These are phyloP conservation scores for Musa beccarii DNA, from an alignment of 176 grass and related monocot genomes.

Conservation along the genomic window DNA sequence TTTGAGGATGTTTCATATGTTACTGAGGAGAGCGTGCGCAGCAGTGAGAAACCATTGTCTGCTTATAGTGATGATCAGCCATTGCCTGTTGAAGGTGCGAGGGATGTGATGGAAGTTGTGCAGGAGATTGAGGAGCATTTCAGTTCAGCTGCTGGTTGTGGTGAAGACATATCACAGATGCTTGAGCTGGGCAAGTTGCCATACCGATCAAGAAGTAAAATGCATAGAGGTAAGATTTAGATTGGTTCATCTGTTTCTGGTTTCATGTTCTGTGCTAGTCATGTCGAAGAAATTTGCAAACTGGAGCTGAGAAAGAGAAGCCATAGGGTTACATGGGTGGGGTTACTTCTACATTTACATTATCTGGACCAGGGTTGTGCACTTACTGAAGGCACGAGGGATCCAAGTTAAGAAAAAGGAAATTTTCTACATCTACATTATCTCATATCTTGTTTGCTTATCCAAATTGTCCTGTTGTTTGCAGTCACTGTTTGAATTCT, in stretches of 20 bases:
- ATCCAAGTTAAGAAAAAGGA: neutral
- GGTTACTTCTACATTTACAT: neutral
- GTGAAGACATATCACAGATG: conserved; percentile 42
- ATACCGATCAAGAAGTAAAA: conserved; percentile 27
- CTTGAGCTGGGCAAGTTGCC: conserved; percentile 74
- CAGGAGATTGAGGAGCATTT: conserved; percentile 52
- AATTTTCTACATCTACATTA: neutral
- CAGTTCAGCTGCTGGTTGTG: conserved; percentile 27
- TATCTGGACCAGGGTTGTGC: neutral
- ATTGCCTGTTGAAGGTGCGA: conserved; percentile 26
- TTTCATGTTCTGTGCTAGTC: neutral
- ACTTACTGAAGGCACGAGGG: neutral
- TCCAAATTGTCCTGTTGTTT: too few species aligned
- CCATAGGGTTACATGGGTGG: too few species aligned
- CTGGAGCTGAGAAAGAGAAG: neutral
- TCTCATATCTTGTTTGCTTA: too few species aligned
- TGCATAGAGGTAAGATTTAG: conserved; percentile 64
- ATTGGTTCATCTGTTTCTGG: conserved; percentile 15
- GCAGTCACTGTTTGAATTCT: too few species aligned
- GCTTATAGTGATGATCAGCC: conserved; percentile 27
- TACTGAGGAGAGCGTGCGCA: conserved; percentile 11
- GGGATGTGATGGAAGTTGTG: conserved; percentile 49
- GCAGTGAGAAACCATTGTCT: conserved; percentile 22
- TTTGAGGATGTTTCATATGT: conserved; percentile 33
- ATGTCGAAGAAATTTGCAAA: neutral